These are phyloP conservation scores for Pilatotrama ljubarskyi DNA, from an alignment of 768 basidiomycete genomes.

Conservation along the genomic window DNA sequence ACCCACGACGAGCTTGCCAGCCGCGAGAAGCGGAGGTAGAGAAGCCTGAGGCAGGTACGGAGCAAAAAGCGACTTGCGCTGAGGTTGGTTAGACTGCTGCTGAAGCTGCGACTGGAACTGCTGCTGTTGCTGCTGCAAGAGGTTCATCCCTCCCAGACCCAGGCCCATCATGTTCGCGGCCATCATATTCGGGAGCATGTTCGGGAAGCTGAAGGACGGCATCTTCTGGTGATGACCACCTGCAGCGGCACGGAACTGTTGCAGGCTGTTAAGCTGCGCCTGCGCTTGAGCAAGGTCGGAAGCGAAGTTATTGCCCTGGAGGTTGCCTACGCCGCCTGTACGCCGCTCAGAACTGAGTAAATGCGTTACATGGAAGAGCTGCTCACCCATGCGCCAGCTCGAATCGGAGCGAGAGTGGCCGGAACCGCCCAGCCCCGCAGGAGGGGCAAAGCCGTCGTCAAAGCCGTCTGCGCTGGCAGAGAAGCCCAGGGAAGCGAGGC, in stretches of 20 bases:
- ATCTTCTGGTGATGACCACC: conserved; percentile 96
- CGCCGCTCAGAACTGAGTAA: conserved; percentile 11
- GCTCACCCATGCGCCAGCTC: conserved; percentile 89
- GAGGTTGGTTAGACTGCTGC: conserved; percentile 88
- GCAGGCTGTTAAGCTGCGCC: conserved; percentile 92
- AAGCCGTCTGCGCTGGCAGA: conserved; percentile 60
- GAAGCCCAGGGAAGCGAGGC: conserved; percentile 51
- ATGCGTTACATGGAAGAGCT: neutral
- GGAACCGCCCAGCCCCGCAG: conserved; percentile 60
- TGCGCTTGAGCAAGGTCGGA: conserved; percentile 95
- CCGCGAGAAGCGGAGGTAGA: conserved; percentile 91
- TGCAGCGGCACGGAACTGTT: conserved; percentile 94
- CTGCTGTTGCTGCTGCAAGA: conserved; percentile 91
- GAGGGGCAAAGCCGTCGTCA: conserved; percentile 78
- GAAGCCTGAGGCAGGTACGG: conserved; percentile 98
- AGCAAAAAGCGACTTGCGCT: conserved; percentile 97
- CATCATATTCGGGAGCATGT: conserved; percentile 97
- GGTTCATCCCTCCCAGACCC: conserved; percentile 75
- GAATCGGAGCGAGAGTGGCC: conserved; percentile 76
- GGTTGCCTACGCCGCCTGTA: conserved; percentile 70
- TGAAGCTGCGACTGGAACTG: conserved; percentile 96
- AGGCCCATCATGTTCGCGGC: conserved; percentile 96
- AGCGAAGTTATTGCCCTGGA: conserved; percentile 59
- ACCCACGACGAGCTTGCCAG: conserved; percentile 97
- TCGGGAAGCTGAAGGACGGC: conserved; percentile 97